Evolutionary conservation across 202 grass and related monocot species (phyloP), one percentile per base, ranked within the genome.

Genomic region (Brachypodium distachyon): DNA sequence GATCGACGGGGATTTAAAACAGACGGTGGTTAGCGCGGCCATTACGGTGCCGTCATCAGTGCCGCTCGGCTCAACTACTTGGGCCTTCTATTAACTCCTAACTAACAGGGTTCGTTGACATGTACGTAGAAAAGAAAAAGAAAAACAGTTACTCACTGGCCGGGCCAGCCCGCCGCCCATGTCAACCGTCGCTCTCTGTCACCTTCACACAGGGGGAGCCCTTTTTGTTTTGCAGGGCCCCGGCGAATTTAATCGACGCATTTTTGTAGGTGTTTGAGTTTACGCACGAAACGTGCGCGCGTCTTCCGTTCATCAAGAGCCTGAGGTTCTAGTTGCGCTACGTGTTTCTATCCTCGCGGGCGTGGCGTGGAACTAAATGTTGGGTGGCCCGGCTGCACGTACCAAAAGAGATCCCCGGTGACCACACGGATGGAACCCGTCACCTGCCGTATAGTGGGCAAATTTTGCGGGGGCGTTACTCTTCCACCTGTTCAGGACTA

Each of bases 261-360:
- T 12, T 74, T 36, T 41, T 50, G 31, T 40, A 63, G 56, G 69
- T 60, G 47, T 58, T 36, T 54, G 32, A 40, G 12, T 14, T 3
- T 17, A 29, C 12, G 2, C 11, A 14, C 0, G 67, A 16, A 32
- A 12, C 22, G n/a, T 11, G 29, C 6, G 67, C 25, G n/a, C 14
- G 3, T 49, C 28, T 9, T 2, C 21, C 1, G 1, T 3, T 1
- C 60, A 81, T 86, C n/a, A 81, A 68, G 70, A 19, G 84, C 84
- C 84, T 47, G 71, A 61, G 34, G 76, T 86, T 86, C 25, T 81
- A 2, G 84, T 61, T 86, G 72, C 61, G 44, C 42, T 60, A 50
- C 34, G 58, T 37, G 31, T 29, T 29, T 61, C n/a, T 32, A 34
- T 23, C 12, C 16, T 61, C 57, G 57, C 26, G 31, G 33, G n/a